phyloP scores from a whole-genome alignment of 1,284 basidiomycete genomes.

The Schizophyllum amplum region DNA sequence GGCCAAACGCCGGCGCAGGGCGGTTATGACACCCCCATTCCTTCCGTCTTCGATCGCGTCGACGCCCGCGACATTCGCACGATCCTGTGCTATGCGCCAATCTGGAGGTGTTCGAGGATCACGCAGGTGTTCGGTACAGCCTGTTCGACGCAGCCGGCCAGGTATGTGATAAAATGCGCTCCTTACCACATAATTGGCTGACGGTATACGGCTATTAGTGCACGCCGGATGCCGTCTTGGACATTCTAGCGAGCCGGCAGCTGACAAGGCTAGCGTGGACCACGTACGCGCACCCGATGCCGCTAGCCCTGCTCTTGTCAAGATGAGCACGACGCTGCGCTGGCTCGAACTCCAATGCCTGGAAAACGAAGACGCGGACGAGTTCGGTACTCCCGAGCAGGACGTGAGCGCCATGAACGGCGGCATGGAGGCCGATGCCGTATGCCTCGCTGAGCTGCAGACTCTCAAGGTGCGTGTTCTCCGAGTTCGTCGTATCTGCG shows the following conservation, averaged over 20 bases:
- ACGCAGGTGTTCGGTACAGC: constrained; percentile 46
- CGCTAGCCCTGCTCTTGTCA: not conserved
- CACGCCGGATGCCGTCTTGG: not conserved
- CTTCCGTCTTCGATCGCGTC: constrained; percentile 43
- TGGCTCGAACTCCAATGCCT: not conserved
- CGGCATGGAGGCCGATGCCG: not conserved
- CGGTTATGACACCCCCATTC: not conserved
- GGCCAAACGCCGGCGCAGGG: not conserved
- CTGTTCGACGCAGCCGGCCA: not conserved
- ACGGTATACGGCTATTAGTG: no score
- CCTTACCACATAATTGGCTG: no score
- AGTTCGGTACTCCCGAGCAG: constrained; percentile 41
- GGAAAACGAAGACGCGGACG: constrained; percentile 28
- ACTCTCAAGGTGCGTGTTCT: not conserved
- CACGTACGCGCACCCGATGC: not conserved
- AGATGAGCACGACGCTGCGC: constrained; percentile 4
- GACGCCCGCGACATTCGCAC: constrained; percentile 53
- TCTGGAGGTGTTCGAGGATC: constrained; percentile 53
- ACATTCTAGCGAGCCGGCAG: not conserved
- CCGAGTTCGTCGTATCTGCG: constrained; percentile 22
- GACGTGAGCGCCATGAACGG: constrained; percentile 37
- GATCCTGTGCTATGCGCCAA: constrained; percentile 57
- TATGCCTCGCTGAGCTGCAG: not conserved
- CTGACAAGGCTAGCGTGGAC: not conserved
- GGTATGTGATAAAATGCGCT: not conserved